Evolutionary conservation across 164 flowering plant species (phyloP), one percentile per base, ranked within the genome.

Genomic region (Buxus sempervirens): DNA sequence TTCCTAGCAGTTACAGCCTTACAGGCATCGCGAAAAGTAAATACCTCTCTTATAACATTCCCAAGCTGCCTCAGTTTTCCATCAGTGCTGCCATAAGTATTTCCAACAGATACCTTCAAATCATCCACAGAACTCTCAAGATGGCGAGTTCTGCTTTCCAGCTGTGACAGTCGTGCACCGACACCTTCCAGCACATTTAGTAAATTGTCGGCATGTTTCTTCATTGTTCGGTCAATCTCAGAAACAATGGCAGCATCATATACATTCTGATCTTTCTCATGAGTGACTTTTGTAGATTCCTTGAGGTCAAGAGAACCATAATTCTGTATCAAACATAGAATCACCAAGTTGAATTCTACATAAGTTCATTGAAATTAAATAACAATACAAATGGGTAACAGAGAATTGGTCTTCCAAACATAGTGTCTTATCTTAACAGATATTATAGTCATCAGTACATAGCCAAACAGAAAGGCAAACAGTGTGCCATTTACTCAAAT

Each of bases 31-130:
- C 16, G 13, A 57, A 25, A 5, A 6, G 24, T 63, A 68, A 0
- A 58, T 85, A 92, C 98, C 94, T 94, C 97, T 80, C 85, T 76
- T 21, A 94, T 78, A 70, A 87, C 84, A 76, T 88, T 90, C 73
- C 91, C 97, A 79, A 93, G 65, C 71, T 83, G 92, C 71, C 94
- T 83, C 87, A 94, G 72, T 75, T 82, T 90, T 23, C 97, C 98
- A 75, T 91, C 93, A 65, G 84, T 85, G 68, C 74, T 87, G 48
- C 95, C 98, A 75, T 89, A 82, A 73, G 82, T 84, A 74, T 84
- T 85, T 64, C 85, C 96, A 72, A 84, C 76, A 56, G 91, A 75
- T 41, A 82, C 71, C 85, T 91, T 91, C 80, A 94, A 72, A 70
- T 90, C 98, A 87, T 89, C 97, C 20, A 94, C 80, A 54, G 90